phyloP scores from a whole-genome alignment of 805 yeast genomes.

The Candida anglica region DNA sequence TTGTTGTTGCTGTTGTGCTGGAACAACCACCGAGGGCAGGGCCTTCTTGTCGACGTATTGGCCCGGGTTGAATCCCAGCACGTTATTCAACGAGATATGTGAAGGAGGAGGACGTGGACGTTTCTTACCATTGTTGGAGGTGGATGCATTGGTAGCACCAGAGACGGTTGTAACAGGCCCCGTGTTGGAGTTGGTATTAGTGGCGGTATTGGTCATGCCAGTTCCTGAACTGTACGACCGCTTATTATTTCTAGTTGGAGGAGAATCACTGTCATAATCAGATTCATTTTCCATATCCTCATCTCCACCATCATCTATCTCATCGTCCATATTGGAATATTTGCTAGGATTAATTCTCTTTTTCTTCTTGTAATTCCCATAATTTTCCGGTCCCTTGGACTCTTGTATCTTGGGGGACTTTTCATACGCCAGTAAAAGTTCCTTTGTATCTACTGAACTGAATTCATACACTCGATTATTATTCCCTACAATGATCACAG shows the following conservation, averaged over 20 bases:
- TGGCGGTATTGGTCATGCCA: neutral
- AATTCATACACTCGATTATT: conserved; percentile 84
- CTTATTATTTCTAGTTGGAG: conserved; percentile 31
- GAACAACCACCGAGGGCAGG: neutral
- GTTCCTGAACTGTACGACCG: conserved; percentile 6
- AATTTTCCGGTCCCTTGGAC: conserved; percentile 60
- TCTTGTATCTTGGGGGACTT: conserved; percentile 42
- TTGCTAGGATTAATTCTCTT: conserved; percentile 15
- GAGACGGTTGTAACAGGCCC: neutral
- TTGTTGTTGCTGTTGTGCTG: conserved; percentile 4
- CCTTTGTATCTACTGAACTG: conserved; percentile 60
- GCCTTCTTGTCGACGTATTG: neutral
- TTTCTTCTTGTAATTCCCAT: conserved; percentile 54
- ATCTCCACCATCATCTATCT: conserved; percentile 13
- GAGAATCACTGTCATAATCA: conserved; percentile 32
- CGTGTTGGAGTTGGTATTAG: neutral
- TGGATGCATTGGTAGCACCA: neutral
- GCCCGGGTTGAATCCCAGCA: conserved; percentile 14
- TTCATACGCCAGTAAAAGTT: conserved; percentile 19
- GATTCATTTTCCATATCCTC: conserved; percentile 25
- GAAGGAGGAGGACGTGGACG: conserved; percentile 10
- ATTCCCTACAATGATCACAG: conserved; percentile 81
- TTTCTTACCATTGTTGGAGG: neutral
- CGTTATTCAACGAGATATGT: conserved; percentile 14
- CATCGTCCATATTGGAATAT: conserved; percentile 10